Base-by-base conservation (phyloP, 768 basidiomycete species). In the Leccinum arenicola region DNA sequence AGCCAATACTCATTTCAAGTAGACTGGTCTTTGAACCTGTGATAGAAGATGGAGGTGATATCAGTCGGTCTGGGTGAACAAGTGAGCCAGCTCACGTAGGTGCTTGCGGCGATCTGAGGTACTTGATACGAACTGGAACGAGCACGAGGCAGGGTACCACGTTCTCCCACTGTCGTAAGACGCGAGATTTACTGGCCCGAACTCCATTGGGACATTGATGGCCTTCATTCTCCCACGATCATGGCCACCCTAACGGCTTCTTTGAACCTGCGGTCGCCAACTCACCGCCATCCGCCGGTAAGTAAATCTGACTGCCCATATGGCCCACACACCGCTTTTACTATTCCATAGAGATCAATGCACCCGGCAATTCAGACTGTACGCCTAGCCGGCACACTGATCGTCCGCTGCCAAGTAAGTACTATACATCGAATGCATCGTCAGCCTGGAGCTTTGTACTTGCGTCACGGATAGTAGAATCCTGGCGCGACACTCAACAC, bases 11-110 rank as follows among this genome's bases (percentile, higher is more conserved):
- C 9, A 40, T 40, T n/a, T 17, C 15, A 9, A 17, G 9, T 38
- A 17, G 36, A 17, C 36, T 38, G 17, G 38, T 40, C 25, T 17
- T 29, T 29, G 27, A 50, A 51, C 17, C 58, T n/a, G 19, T 11
- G 19, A 58, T n/a, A 17, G 36, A 23, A 56, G 19, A 19, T 15
- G 17, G 25, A 49, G 38, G 38, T 9, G 17, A 40, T 40, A 40
- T 11, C 33, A 35, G 51, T 47, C 23, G 31, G 25, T 51, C 36
- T 21, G 27, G 23, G 5, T n/a, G 40, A 19, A 12, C 35, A 57
- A 55, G 19, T 11, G 43, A 61, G 15, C 61, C 50, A 29, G 60
- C 36, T 60, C 58, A 60, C 9, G 17, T 25, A n/a, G 19, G 11
- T 8, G 19, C 19, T 12, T 47, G 45, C 5, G 25, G 23, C 14